phyloP scores from a whole-genome alignment of 1,139 yeast species.

The Meyerozyma elateridarum region DNA sequence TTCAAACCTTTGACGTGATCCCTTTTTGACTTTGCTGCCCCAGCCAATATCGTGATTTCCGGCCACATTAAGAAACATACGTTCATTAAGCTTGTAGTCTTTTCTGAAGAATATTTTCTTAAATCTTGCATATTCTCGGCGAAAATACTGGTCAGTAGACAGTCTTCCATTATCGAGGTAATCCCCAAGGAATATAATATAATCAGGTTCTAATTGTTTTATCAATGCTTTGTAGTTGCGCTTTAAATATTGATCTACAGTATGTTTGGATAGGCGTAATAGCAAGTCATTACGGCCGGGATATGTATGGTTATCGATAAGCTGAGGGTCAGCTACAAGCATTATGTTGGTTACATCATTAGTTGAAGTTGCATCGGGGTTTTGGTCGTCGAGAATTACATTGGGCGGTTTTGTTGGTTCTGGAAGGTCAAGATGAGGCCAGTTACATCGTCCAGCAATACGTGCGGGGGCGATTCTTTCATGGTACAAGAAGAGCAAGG shows the following conservation, averaged over 20 bases:
- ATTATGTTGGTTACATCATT: conserved; percentile 21
- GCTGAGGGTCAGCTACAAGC: conserved; percentile 44
- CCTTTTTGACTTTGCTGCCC: conserved; percentile 40
- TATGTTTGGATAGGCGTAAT: conserved; percentile 39
- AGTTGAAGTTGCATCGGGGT: not conserved
- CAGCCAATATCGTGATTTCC: conserved; percentile 60
- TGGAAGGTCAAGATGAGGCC: conserved; percentile 19
- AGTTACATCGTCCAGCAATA: conserved; percentile 28
- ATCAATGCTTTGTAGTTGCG: conserved; percentile 41
- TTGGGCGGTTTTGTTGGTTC: conserved; percentile 2
- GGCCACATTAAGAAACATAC: conserved; percentile 35
- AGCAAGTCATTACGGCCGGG: conserved; percentile 39
- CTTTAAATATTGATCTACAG: conserved; percentile 46
- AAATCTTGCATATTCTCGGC: conserved; percentile 35
- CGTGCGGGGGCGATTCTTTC: conserved; percentile 29
- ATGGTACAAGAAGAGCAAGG: conserved; percentile 26
- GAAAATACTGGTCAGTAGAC: conserved; percentile 35
- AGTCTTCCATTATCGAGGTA: conserved; percentile 51
- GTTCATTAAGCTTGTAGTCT: conserved; percentile 19
- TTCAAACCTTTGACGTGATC: conserved; percentile 35
- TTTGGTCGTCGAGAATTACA: conserved; percentile 4
- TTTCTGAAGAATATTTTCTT: conserved; percentile 28
- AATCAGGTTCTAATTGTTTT: conserved; percentile 35
- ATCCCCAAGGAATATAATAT: conserved; percentile 49
- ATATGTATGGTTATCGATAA: conserved; percentile 45